Evolutionary conservation across 768 basidiomycete genomes (phyloP), one percentile per base, ranked within the genome.

Genomic region (Mycena epipterygia): DNA sequence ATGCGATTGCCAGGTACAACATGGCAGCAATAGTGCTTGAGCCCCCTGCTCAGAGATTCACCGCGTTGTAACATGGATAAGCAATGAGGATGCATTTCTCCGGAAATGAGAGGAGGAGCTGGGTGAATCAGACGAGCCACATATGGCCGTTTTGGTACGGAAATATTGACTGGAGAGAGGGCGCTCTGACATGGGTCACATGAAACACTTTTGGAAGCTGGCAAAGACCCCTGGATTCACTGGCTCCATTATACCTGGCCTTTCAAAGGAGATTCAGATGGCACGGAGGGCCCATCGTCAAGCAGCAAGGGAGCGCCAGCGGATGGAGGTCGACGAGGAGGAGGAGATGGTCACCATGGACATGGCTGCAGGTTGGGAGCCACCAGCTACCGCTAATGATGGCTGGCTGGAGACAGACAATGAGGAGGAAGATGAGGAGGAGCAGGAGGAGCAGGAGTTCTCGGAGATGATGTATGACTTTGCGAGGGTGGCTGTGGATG

Each of bases 11-110:
- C 23, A 12, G 33, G 6, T 75, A 73, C 63, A 76, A 76, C 46
- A 30, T 44, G 5, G 70, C 66, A 9, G 73, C 72, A 5, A 17
- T 52, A 6, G 42, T n/a, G 0, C 58, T 67, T 17, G 56, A 29
- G 8, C 74, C 67, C 9, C 72, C 72, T 0, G 33, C 41, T 65
- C 77, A 17, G 77, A 80, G 58, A 69, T 80, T 7, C 52, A 29
- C 0, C 55, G 74, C 0, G 32, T 80, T 0, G 53, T 61, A 8
- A 78, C 72, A 0, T 78, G 62, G 37, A 65, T 78, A 2, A 12
- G 30, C 14, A 74, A 77, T 25, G 71, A 77, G 23, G 52, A 55
- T 9, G 37, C 21, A 30, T 66, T 57, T 27, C 55, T 66, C 9
- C 52, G 17, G 7, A 6, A 25, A 12, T 27, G 35, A 7, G 64